Conservation (phyloP, 169 alveolate species). For the Plasmodium falciparum region DNA sequence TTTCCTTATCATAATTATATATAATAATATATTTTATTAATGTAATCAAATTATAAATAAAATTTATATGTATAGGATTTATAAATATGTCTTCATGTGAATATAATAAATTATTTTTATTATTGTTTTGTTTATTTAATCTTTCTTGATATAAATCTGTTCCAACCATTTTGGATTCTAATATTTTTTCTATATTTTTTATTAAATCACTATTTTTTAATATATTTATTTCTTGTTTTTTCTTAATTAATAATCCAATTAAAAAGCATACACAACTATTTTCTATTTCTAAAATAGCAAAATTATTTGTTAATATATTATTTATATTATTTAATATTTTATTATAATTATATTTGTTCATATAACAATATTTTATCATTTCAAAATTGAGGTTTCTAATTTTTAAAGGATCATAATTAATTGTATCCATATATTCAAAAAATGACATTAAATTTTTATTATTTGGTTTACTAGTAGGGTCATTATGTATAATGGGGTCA, state of each 20-base stretch:
- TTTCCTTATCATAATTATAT: slow-evolving; percentile 46
- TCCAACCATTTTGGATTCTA: slow-evolving; percentile 57
- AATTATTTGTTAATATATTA: slow-evolving; percentile 27
- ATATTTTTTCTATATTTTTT: slow-evolving; percentile 34
- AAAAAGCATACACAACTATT: slow-evolving; percentile 75
- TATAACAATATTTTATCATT: background rate
- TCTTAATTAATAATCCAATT: slow-evolving; percentile 26
- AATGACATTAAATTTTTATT: slow-evolving; percentile 5
- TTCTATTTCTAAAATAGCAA: slow-evolving; percentile 61
- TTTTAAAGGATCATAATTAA: slow-evolving; percentile 11
- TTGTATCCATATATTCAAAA: slow-evolving; percentile 7
- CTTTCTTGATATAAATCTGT: slow-evolving; percentile 30
- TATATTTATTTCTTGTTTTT: slow-evolving; percentile 43
- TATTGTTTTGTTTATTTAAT: background rate
- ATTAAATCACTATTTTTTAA: slow-evolving; percentile 3
- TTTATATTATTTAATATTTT: slow-evolving; percentile 24
- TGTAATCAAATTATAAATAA: slow-evolving; percentile 42
- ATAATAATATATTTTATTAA: slow-evolving; percentile 44
- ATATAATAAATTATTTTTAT: background rate
- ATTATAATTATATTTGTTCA: background rate
- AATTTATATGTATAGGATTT: slow-evolving; percentile 20
- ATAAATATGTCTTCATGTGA: background rate
- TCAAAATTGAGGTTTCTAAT: slow-evolving; percentile 18
- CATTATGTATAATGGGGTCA: too few species aligned
- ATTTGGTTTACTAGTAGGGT: too few species aligned